These are phyloP conservation scores for Boletus pseudopeckii DNA, from an alignment of 768 basidiomycete species.

Conservation along the genomic window DNA sequence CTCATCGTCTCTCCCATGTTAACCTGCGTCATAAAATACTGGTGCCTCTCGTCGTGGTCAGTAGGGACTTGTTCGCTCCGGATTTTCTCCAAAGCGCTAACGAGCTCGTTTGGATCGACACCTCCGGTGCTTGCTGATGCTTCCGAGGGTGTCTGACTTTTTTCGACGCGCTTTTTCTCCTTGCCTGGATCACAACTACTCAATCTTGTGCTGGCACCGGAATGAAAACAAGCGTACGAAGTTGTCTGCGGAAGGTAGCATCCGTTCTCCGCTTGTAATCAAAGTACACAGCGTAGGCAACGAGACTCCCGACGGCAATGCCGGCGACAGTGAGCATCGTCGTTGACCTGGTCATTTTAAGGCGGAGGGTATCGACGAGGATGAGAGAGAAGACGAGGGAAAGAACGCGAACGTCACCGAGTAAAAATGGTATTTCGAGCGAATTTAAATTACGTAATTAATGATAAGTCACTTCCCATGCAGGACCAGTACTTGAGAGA, in stretches of 20 bases:
- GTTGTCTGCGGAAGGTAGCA: slow-evolving; percentile 77
- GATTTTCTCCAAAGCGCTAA: slow-evolving; percentile 60
- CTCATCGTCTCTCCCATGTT: slow-evolving; percentile 83
- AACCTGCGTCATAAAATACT: slow-evolving; percentile 90
- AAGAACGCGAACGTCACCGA: slow-evolving; percentile 5
- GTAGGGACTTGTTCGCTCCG: slow-evolving; percentile 66
- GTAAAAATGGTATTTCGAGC: slow-evolving; percentile 3
- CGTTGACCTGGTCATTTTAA: slow-evolving; percentile 33
- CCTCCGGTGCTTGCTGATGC: slow-evolving; percentile 21
- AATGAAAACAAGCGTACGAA: slow-evolving; percentile 54
- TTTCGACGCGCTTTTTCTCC: slow-evolving; percentile 86
- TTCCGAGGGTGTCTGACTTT: slow-evolving; percentile 51
- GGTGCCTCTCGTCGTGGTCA: slow-evolving; percentile 75
- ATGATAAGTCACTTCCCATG: slow-evolving; percentile 1
- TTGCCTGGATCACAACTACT: slow-evolving; percentile 54
- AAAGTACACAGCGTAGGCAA: slow-evolving; percentile 90
- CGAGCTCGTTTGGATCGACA: slow-evolving; percentile 52
- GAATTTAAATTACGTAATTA: slow-evolving; percentile 25
- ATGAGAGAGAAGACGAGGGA: slow-evolving; percentile 14
- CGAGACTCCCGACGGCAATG: slow-evolving; percentile 49
- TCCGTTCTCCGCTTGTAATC: slow-evolving; percentile 94
- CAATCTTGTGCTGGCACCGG: neutral
- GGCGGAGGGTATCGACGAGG: neutral
- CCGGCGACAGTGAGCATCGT: slow-evolving; percentile 41
- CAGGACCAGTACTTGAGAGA: neutral